Conservation (phyloP, 306 rosid genomes). For the Senna tora region DNA sequence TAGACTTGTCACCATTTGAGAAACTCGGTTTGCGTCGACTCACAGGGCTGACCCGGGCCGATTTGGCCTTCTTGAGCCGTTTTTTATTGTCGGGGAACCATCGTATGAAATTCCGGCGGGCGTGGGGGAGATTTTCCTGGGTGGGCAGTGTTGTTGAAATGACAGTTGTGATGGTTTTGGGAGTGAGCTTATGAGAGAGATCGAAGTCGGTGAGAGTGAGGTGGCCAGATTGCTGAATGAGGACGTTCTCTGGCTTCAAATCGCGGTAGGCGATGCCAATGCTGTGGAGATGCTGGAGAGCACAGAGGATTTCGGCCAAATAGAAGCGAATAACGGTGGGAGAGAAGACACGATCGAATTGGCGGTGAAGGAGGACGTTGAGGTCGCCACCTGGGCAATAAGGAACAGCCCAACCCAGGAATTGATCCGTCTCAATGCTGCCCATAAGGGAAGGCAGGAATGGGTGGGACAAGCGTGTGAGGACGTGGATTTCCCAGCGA, state of each 20-base stretch:
- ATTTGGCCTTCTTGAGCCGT: slow-evolving; percentile 66
- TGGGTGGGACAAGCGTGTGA: slow-evolving; percentile 60
- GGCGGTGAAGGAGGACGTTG: slow-evolving; percentile 81
- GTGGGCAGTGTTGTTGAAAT: not conserved
- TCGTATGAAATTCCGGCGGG: slow-evolving; percentile 53
- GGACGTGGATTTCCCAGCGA: slow-evolving; percentile 84
- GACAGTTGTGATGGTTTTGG: slow-evolving; percentile 37
- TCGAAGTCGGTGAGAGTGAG: slow-evolving; percentile 94
- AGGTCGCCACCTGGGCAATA: slow-evolving; percentile 97
- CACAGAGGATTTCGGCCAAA: slow-evolving; percentile 81
- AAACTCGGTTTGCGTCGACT: slow-evolving; percentile 70
- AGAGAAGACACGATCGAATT: slow-evolving; percentile 78
- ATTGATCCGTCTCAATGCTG: slow-evolving; percentile 54
- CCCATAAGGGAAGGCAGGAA: slow-evolving; percentile 72
- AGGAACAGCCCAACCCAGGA: slow-evolving; percentile 81
- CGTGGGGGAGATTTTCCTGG: slow-evolving; percentile 35
- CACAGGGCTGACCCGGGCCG: slow-evolving; percentile 93
- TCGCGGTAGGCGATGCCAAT: slow-evolving; percentile 90
- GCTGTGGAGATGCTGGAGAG: slow-evolving; percentile 77
- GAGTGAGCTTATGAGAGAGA: slow-evolving; percentile 68
- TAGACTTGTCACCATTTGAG: slow-evolving; percentile 76
- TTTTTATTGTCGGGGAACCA: slow-evolving; percentile 51
- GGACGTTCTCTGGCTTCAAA: slow-evolving; percentile 91
- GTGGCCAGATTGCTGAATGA: slow-evolving; percentile 82
- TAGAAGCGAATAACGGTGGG: slow-evolving; percentile 76